These are phyloP conservation scores for Silene coronaria DNA, from an alignment of 179 eudicot genomes.

Conservation along the genomic window DNA sequence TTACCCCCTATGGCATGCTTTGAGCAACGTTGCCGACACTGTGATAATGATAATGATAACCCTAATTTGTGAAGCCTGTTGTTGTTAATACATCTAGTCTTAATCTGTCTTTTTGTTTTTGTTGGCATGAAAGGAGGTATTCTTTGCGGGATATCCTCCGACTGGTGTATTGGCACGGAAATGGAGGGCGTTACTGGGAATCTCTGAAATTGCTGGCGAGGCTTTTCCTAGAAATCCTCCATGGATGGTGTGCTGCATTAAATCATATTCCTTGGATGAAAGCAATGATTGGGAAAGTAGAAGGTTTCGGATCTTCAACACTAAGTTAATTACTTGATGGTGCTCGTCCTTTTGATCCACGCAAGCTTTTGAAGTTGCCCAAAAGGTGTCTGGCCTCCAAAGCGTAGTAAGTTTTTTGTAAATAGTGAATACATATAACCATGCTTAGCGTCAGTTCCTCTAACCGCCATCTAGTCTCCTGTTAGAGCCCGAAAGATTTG, in stretches of 20 bases:
- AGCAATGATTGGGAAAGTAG: conserved; percentile 53
- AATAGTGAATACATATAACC: neutral
- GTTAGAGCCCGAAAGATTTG: neutral
- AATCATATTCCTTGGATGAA: conserved; percentile 55
- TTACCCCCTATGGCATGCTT: too few relatives aligned
- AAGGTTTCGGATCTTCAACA: conserved; percentile 52
- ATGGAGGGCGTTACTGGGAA: conserved; percentile 58
- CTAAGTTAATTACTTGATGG: conserved; percentile 36
- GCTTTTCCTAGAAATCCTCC: conserved; percentile 62
- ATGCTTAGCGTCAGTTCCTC: neutral
- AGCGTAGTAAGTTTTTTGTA: neutral
- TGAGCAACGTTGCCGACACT: too few relatives aligned
- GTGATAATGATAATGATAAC: neutral
- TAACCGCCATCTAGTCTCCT: neutral
- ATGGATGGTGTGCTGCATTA: conserved; percentile 70
- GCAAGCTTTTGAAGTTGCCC: neutral
- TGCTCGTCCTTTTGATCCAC: neutral
- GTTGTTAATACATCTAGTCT: neutral
- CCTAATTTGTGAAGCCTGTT: neutral
- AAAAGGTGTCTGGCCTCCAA: neutral
- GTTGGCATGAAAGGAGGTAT: conserved; percentile 35
- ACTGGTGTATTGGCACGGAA: conserved; percentile 34
- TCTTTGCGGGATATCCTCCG: conserved; percentile 50
- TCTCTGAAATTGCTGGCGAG: conserved; percentile 22
- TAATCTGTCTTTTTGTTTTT: neutral